Conservation (phyloP, 805 yeast genomes). For the Pichia exigua region DNA sequence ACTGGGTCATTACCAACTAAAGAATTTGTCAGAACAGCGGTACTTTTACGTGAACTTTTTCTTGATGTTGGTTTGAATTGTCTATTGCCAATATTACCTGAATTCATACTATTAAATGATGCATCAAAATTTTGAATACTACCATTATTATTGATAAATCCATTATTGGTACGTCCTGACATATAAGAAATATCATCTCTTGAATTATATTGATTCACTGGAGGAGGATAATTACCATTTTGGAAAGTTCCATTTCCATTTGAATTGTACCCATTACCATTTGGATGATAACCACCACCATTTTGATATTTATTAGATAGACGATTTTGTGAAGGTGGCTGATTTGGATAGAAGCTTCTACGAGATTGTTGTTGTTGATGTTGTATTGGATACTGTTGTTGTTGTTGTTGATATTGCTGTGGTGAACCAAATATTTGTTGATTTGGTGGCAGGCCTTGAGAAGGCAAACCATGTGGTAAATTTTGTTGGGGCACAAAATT, state of each 20-base stretch:
- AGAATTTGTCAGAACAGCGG: slow-evolving; percentile 24
- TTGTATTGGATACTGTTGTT: slow-evolving; percentile 4
- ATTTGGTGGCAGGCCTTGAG: slow-evolving; percentile 27
- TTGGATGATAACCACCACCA: slow-evolving; percentile 13
- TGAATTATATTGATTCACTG: slow-evolving; percentile 4
- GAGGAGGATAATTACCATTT: slow-evolving; percentile 6
- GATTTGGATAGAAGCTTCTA: not conserved
- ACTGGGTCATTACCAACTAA: slow-evolving; percentile 12
- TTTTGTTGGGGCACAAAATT: slow-evolving; percentile 23
- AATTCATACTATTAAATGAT: slow-evolving; percentile 8
- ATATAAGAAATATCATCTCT: slow-evolving; percentile 20
- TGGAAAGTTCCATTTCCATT: slow-evolving; percentile 12
- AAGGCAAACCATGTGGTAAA: slow-evolving; percentile 28
- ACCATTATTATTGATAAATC: slow-evolving; percentile 1
- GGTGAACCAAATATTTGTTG: slow-evolving; percentile 23
- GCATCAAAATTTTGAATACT: slow-evolving; percentile 6
- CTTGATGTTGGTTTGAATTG: slow-evolving; percentile 36
- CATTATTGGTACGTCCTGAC: slow-evolving; percentile 11
- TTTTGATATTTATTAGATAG: not conserved
- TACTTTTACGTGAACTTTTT: slow-evolving; percentile 33
- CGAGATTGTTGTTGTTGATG: slow-evolving; percentile 4
- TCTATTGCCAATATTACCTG: slow-evolving; percentile 9
- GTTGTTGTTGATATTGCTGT: slow-evolving; percentile 11
- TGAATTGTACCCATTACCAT: slow-evolving; percentile 12
- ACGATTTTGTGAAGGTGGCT: not conserved